Base-by-base conservation (phyloP, 805 yeast genomes). In the Candida odintsovae region DNA sequence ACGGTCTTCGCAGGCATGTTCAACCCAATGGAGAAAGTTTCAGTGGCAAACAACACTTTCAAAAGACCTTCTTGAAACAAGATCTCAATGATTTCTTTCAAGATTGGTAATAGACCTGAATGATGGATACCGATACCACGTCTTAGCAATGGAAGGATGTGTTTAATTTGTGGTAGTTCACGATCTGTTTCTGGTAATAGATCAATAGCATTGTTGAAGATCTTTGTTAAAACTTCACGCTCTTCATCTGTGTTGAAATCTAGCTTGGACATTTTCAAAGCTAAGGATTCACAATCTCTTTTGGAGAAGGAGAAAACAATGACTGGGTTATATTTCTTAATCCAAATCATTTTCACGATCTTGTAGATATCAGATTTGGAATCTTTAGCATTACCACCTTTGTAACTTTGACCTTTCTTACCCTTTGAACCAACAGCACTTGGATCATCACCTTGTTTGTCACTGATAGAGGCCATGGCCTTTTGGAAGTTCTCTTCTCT, bases 1-100 rank as follows among this genome's bases (percentile, higher is more conserved):
- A 94, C 99, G 0, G 99, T 94, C 60, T 94, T 94, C 11, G 99
- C 98, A 58, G 99, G 99, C 99, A 94, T 94, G 69, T 94, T 94
- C 44, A 94, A 78, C 43, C 99, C 99, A 70, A 94, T 94, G 12
- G 98, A 90, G 64, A 94, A 94, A 3, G 99, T 94, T 66, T 94
- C 99, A 0, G 99, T 94, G 4, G 99, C 99, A 69, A 94, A 94
- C 47, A 94, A 71, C 1, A 92, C 98, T 64, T 94, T 94, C 48
- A 94, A 71, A 43, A 92, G 79, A 12, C 99, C 99, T 71, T 94
- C 98, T 68, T 94, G 99, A 72, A 94, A 94, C 49, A 94, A 69
- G 68, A 94, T 87, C 71, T 94, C 99, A 60, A 90, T 90, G 50
- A 92, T 94, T 66, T 90, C 98, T 60, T 92, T 90, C 52, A 90